Evolutionary conservation across 2,329 filamentous ascomycete species (phyloP).

Genomic region (Penicillium nordicum): DNA sequence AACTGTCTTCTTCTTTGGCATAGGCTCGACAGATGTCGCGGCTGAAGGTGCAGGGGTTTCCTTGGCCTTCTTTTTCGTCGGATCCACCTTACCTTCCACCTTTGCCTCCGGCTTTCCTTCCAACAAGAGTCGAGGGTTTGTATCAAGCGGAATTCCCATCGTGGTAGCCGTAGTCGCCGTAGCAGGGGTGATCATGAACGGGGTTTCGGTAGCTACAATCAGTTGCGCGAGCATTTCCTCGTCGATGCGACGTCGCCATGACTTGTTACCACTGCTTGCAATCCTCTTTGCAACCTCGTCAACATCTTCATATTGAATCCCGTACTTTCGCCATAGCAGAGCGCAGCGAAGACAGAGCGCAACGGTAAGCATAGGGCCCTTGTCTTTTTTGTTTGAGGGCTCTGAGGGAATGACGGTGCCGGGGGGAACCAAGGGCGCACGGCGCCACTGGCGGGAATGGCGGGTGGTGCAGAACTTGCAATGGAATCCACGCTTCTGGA

Average conservation of each 20-base stretch:
- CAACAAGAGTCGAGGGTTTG: constrained; percentile 30
- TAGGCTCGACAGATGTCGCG: constrained; percentile 43
- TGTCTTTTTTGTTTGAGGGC: constrained; percentile 66
- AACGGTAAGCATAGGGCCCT: constrained; percentile 68
- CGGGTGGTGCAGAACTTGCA: constrained; percentile 90
- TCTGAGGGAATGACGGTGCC: constrained; percentile 68
- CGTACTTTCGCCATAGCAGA: constrained; percentile 91
- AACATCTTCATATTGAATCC: constrained; percentile 89
- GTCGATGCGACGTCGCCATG: constrained; percentile 84
- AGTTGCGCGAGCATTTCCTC: constrained; percentile 67
- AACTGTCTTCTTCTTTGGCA: constrained; percentile 61
- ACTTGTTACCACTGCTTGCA: constrained; percentile 70
- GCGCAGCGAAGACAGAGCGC: constrained; percentile 89
- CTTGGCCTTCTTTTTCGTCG: constrained; percentile 58
- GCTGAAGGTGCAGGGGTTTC: constrained; percentile 50
- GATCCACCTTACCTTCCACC: constrained; percentile 41
- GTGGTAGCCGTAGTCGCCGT: constrained; percentile 45
- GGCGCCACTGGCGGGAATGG: constrained; percentile 82
- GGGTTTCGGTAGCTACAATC: constrained; percentile 44
- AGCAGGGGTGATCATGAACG: constrained; percentile 42
- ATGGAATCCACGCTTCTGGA: constrained; percentile 77
- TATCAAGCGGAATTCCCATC: constrained; percentile 41
- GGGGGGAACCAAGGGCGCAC: constrained; percentile 74
- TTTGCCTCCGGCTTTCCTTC: constrained; percentile 38
- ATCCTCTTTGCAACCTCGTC: constrained; percentile 91